Base-by-base conservation (phyloP, 2,329 filamentous ascomycete genomes). In the Clarireedia monteithiana region DNA sequence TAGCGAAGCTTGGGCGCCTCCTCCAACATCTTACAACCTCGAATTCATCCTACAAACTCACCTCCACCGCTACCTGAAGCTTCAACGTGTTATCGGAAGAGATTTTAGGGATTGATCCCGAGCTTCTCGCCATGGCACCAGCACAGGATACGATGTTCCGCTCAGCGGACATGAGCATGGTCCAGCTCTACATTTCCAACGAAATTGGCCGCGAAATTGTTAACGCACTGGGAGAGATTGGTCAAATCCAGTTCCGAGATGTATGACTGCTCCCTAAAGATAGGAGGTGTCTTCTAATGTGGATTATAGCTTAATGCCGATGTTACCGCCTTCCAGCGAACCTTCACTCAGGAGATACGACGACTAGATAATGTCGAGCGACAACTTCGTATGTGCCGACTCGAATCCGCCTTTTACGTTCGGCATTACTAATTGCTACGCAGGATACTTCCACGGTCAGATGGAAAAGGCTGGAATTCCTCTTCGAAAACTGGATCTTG, bases 151-250 rank as follows among this genome's bases (percentile, higher is more conserved):
- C 91, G 74, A 89, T 96, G 79, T 97, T 99, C 85, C 92, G 95
- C 82, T 99, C 94, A 72, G 89, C 91, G 89, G 89, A 96, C 75
- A 99, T 99, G 94, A 96, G 91, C 81, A 87, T 99, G 86, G 95
- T 95, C 70, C 94, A 99, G 85, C 87, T 99, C 69, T 99, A 97
- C 76, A 95, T 99, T 69, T 90, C 94, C 69, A 97, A 96, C 72
- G 94, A 99, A 80, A 97, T 99, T 66, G 92, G 94, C 67, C 85
- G 94, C 70, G 95, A 99, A 77, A 92, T 96, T 67, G 91, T 97
- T 62, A 96, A 91, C 70, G 92, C 92, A 56, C 79, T 99, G 63
- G 94, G 94, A 70, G 94, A 99, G 81, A 83, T 99, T 69, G 94
- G 94, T 57, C 82, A 94, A 68, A 91, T 97, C 72, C 91, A 97